Conservation (phyloP, 2,329 filamentous ascomycete genomes). For the Xylariomycetidae sp. region DNA sequence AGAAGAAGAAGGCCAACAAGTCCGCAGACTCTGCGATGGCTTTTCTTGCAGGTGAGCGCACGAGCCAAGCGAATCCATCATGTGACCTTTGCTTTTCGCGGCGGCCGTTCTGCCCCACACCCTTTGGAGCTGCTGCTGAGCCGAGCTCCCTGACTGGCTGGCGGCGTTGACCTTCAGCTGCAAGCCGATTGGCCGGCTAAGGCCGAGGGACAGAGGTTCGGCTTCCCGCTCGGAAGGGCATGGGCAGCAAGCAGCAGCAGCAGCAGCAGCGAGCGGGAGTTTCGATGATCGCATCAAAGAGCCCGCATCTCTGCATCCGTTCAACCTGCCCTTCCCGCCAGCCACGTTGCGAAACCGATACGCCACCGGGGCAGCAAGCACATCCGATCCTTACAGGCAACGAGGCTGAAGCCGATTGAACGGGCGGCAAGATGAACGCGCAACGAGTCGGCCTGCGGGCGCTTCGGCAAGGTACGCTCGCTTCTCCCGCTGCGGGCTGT, state of each 20-base stretch:
- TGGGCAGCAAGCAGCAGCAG: no score
- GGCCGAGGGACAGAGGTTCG: conserved; percentile 15
- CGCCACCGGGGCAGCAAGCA: background rate
- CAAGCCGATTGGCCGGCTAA: conserved; percentile 14
- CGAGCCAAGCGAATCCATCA: no score
- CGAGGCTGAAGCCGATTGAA: background rate
- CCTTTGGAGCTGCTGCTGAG: background rate
- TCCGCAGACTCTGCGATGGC: no score
- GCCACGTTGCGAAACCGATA: no score
- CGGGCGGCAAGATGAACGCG: conserved; percentile 44
- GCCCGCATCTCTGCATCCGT: no score
- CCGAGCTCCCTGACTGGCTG: conserved; percentile 1
- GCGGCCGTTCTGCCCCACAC: no score
- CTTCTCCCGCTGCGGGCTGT: conserved; percentile 2
- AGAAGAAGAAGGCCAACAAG: conserved; percentile 20
- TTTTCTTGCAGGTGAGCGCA: no score
- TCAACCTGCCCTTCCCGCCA: no score
- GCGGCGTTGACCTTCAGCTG: conserved; percentile 11
- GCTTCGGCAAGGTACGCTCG: conserved; percentile 48
- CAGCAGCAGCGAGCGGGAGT: no score
- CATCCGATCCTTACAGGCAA: background rate
- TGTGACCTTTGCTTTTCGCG: no score
- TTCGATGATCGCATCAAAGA: no score
- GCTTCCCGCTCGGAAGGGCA: no score
- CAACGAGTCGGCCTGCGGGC: conserved; percentile 53